Conservation (phyloP, 2,329 filamentous ascomycete genomes). For the Leptographium wingfieldii region DNA sequence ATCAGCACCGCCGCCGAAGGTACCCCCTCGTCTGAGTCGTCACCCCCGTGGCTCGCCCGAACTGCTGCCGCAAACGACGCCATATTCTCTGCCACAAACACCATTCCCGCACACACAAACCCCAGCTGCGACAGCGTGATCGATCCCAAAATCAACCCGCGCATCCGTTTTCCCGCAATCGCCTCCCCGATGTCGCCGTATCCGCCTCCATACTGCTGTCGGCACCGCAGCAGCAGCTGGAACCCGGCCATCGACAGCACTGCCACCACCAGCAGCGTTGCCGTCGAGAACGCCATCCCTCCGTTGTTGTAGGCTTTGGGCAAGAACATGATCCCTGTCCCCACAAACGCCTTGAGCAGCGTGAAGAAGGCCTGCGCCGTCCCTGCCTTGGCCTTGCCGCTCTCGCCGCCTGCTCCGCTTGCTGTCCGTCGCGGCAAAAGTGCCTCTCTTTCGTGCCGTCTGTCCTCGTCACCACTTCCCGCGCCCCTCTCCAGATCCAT, state of each 20-base stretch:
- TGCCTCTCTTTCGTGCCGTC: background rate
- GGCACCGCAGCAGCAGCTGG: slow-evolving; percentile 56
- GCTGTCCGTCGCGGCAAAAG: background rate
- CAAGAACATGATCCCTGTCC: slow-evolving; percentile 71
- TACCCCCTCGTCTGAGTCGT: too few species aligned
- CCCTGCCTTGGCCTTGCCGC: slow-evolving; percentile 40
- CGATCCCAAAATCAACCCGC: slow-evolving; percentile 53
- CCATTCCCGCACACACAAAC: slow-evolving; percentile 66
- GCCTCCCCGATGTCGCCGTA: slow-evolving; percentile 62
- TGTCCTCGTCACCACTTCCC: slow-evolving; percentile 21
- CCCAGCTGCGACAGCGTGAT: slow-evolving; percentile 65
- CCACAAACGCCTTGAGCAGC: slow-evolving; percentile 64
- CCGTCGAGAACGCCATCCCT: slow-evolving; percentile 60
- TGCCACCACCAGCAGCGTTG: slow-evolving; percentile 54
- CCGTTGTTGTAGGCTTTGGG: slow-evolving; percentile 71
- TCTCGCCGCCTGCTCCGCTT: slow-evolving; percentile 21
- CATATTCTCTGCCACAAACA: slow-evolving; percentile 66
- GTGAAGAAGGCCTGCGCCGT: slow-evolving; percentile 69
- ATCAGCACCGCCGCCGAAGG: slow-evolving; percentile 44
- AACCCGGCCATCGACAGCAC: slow-evolving; percentile 58
- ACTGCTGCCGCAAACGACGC: slow-evolving; percentile 55
- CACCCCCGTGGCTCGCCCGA: slow-evolving; percentile 14
- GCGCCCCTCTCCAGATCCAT: slow-evolving; percentile 7
- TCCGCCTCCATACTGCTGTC: slow-evolving; percentile 50
- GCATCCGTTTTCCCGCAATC: slow-evolving; percentile 50